Evolutionary conservation across 768 basidiomycete species (phyloP).

Genomic region (Russula ochroleuca): DNA sequence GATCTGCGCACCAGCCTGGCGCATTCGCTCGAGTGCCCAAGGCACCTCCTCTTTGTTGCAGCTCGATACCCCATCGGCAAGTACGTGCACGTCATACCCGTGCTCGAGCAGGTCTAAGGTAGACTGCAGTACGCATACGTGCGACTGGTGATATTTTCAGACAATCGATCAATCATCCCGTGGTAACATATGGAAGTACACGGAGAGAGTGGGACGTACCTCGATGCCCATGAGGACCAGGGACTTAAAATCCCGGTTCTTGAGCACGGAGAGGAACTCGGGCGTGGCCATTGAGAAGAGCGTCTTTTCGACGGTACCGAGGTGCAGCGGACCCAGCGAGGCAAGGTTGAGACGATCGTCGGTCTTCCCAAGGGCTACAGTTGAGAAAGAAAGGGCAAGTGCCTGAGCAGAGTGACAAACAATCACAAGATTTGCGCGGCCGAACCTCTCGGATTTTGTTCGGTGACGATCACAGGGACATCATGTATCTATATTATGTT

Average conservation of each 20-base stretch:
- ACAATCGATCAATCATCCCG: neutral
- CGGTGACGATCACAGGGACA: slow-evolving; percentile 74
- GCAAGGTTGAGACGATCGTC: slow-evolving; percentile 16
- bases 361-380: slow-evolving; percentile 42
- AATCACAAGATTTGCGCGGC: neutral
- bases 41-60: slow-evolving; percentile 77
- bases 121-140: slow-evolving; percentile 87
- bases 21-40: slow-evolving; percentile 64
- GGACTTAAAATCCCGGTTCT: slow-evolving; percentile 45
- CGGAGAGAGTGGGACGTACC: slow-evolving; percentile 41
- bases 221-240: slow-evolving; percentile 87
- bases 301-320: slow-evolving; percentile 68
- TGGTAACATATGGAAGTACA: neutral
- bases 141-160: slow-evolving; percentile 49
- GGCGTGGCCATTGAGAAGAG: slow-evolving; percentile 83
- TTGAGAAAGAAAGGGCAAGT: slow-evolving; percentile 48
- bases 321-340: slow-evolving; percentile 50
- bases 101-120: slow-evolving; percentile 58
- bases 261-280: slow-evolving; percentile 53
- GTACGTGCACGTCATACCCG: slow-evolving; percentile 56
- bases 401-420: slow-evolving; percentile 56
- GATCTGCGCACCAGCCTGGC: slow-evolving; percentile 68
- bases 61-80: slow-evolving; percentile 83
- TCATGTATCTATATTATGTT: slow-evolving; percentile 46
- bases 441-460: slow-evolving; percentile 77